Percentiles rank a stretch among this genome's conserved stretches.
These are phyloP conservation scores for Cynara cardunculus DNA, from an alignment of 129 eudicot genomes.

Conservation along the genomic window DNA sequence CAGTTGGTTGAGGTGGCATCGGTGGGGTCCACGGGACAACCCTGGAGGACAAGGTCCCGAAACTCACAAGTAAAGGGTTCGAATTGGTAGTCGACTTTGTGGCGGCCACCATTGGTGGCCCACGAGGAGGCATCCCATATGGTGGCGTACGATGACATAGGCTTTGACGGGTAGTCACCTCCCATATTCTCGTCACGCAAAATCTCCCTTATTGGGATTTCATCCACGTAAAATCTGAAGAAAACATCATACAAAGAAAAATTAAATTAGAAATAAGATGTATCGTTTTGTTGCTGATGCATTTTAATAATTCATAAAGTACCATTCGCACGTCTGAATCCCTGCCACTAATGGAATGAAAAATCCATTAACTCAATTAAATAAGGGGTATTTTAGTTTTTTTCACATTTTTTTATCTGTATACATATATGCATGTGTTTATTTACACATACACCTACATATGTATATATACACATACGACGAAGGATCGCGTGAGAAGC, in stretches of 20 bases:
- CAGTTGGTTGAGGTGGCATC: slow-evolving; percentile 53
- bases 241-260: background rate
- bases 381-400: no score
- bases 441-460: no score
- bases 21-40: slow-evolving; percentile 69
- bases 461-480: no score
- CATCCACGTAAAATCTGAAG: slow-evolving; percentile 76
- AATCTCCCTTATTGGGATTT: slow-evolving; percentile 67
- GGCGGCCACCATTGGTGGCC: slow-evolving; percentile 76
- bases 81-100: slow-evolving; percentile 58
- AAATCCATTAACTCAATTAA: no score
- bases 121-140: slow-evolving; percentile 88
- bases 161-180: slow-evolving; percentile 88
- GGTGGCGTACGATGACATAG: slow-evolving; percentile 88
- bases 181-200: slow-evolving; percentile 48
- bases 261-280: background rate
- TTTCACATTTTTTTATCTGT: no score
- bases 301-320: background rate
- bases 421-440: no score
- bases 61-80: slow-evolving; percentile 69
- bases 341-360: no score
- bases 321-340: no score
- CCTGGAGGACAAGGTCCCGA: slow-evolving; percentile 66
- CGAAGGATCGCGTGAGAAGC: no score
- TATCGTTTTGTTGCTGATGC: background rate